Evolutionary conservation across 495 filamentous ascomycete genomes (phyloP), one percentile per base, ranked within the genome.

Genomic region (Extremus antarcticus): DNA sequence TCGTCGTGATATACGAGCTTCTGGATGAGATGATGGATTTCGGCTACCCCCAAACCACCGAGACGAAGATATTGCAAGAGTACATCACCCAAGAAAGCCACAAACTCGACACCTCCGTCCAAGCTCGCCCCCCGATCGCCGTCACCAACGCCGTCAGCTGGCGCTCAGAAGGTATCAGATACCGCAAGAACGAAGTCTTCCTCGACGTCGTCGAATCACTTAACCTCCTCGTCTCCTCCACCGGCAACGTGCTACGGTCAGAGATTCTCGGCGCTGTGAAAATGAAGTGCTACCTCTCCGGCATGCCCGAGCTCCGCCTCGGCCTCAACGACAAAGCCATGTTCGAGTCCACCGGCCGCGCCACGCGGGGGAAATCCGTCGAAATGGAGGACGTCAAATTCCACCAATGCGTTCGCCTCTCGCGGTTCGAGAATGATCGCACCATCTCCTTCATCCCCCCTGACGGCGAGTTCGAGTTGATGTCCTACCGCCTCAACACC

Each of bases 11-110:
- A 65, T 99, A 99, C 76, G 94, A 99, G 72, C 73, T 99, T 51
- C 80, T 99, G 59, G 94, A 99, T 68, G 94, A 99, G 74, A 99
- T 99, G 94, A 99, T 99, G 94, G 94, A 99, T 70, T 99, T 97
- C 74, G 94, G 94, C 48, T 95, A 99, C 70, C 94, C 94, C 17
- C 94, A 99, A 71, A 99, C 94, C 20, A 99, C 94, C 51, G 94
- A 99, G 71, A 89, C 80, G 72, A 99, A 99, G 78, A 99, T 99
- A 67, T 75, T 99, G 57, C 94, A 97, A 74, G 94, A 99, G 76
- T 87, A 74, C 25, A 99, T 99, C 71, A 99, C 94, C 25, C 94
- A 99, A 75, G 94, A 99, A 74, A 94, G 88, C 53, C 94, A 97
- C 74, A 99, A 97, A 71, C 81, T 99, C 21, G 92, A 98, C 65